Evolutionary conservation across 2,329 filamentous ascomycete species (phyloP).

Genomic region (Colletotrichum liriopes): DNA sequence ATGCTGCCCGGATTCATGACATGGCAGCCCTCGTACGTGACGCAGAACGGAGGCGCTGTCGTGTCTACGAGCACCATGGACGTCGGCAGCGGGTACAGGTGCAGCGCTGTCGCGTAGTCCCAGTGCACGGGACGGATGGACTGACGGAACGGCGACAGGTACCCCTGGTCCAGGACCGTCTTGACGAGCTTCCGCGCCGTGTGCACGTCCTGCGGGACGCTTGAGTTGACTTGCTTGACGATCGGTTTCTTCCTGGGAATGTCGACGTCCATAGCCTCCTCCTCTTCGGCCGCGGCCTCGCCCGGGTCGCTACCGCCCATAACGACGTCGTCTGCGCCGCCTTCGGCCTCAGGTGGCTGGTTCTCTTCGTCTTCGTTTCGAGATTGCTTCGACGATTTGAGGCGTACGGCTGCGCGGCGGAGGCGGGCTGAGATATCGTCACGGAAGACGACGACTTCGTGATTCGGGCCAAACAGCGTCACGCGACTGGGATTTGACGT

Average conservation of each 20-base stretch:
- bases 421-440: slow-evolving; percentile 89
- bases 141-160: slow-evolving; percentile 89
- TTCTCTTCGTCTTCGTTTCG: slow-evolving; percentile 51
- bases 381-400: slow-evolving; percentile 65
- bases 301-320: slow-evolving; percentile 50
- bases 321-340: slow-evolving; percentile 48
- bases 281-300: slow-evolving; percentile 38
- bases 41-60: slow-evolving; percentile 84
- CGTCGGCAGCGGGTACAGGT: slow-evolving; percentile 91
- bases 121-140: slow-evolving; percentile 86
- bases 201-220: slow-evolving; percentile 65
- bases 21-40: slow-evolving; percentile 96
- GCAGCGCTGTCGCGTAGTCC: slow-evolving; percentile 85
- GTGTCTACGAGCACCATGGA: slow-evolving; percentile 87
- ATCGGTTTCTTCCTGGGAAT: slow-evolving; percentile 41
- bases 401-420: slow-evolving; percentile 81
- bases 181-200: slow-evolving; percentile 87
- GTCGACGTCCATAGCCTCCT: slow-evolving; percentile 63
- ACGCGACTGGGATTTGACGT: slow-evolving; percentile 89
- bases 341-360: slow-evolving; percentile 34
- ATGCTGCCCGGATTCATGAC: slow-evolving; percentile 93
- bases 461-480: slow-evolving; percentile 87
- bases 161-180: slow-evolving; percentile 91
- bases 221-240: slow-evolving; percentile 29
- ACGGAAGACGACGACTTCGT: slow-evolving; percentile 89